Base-by-base conservation (phyloP, 1,284 basidiomycete genomes). In the Irpex sp. region DNA sequence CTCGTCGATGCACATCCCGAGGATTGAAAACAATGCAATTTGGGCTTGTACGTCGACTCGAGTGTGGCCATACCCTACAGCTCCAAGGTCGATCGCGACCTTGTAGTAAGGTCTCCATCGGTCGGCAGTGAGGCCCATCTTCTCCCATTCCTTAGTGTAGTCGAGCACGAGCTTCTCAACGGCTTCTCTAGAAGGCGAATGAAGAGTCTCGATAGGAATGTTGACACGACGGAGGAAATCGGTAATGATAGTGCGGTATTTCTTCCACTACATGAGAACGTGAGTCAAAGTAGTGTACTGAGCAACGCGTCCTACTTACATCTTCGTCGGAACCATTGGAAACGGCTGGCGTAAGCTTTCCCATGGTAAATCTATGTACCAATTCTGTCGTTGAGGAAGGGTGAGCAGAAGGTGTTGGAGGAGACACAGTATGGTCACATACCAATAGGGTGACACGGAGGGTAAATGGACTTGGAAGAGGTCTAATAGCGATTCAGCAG, bases 1-100 rank as follows among this genome's bases (percentile, higher is more conserved):
- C 37, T 64, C 63, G 53, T 64, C 63, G 43, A 64, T 43, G 60
- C 60, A 59, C 8, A 58, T 33, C 9, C 39, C 63, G 3, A 62
- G 50, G 33, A 62, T 33, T 5, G 60, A 58, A 47, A 39, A 64
- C 11, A 64, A 50, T 3, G 63, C 33, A n/a, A 64, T 58, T n/a
- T 64, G 49, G 21, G 61, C 51, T 43, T 64, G 63, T 9, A 54
- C 51, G 17, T 60, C 57, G 19, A 61, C 9, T 15, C 43, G 63
- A 7, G 61, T 64, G 47, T 64, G 63, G 4, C 26, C 57, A 35
- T 61, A 64, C 26, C 39, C 54, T 3, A 53, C 55, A 7, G 58
- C 54, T 5, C 58, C 59, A 26, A 63, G 43, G 36, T 35, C 58
- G 13, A 55, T 13, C 7, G 21, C 53, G 53, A 21, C 19, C 26